A percentile compares a stretch with the other conserved stretches of the same genome.
These are phyloP conservation scores for Entomortierella lignicola DNA, from an alignment of 192 early-diverging fungal species.

Conservation along the genomic window DNA sequence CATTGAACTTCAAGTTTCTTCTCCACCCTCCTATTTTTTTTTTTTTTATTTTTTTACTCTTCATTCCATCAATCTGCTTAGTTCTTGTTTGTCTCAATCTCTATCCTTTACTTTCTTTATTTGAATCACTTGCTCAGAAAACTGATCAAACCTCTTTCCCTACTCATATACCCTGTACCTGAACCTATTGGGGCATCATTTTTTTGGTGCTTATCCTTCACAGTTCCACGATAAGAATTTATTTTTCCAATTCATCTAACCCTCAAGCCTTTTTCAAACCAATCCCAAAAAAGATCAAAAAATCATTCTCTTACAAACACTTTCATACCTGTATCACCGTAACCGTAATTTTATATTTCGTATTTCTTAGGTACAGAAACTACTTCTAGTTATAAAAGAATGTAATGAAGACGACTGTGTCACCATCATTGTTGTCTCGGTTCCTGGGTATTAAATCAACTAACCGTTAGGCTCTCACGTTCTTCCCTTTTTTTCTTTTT, in stretches of 20 bases:
- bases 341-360: no score
- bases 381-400: not conserved
- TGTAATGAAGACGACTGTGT: not conserved
- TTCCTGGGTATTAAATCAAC: not conserved
- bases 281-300: no score
- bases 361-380: not conserved
- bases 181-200: not conserved
- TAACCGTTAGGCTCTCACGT: constrained; percentile 11
- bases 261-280: no score
- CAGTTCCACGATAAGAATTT: not conserved
- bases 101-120: not conserved
- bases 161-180: not conserved
- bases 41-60: not conserved
- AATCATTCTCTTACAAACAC: no score
- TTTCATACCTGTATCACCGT: no score
- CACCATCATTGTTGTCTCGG: not conserved
- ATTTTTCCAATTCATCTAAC: not conserved
- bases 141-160: not conserved
- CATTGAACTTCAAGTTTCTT: not conserved
- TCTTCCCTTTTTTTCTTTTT: not conserved
- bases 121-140: not conserved
- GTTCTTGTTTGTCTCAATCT: not conserved
- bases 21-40: not conserved
- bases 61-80: not conserved
- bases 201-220: not conserved